Evolutionary conservation across 108 stramenopile genomes (phyloP).

Genomic region (Cyclotella cryptica): DNA sequence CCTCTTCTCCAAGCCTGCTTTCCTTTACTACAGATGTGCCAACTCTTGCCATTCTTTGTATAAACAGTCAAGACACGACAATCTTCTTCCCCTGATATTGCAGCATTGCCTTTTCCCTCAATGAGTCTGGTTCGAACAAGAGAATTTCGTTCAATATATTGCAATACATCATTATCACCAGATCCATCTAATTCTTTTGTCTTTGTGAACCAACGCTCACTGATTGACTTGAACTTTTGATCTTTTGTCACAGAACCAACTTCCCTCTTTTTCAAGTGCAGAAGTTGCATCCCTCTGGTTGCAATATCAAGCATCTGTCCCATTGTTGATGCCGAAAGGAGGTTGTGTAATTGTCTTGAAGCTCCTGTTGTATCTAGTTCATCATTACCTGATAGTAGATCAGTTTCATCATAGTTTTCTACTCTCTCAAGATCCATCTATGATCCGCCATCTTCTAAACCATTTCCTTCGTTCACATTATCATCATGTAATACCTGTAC

Average conservation of each 20-base stretch:
- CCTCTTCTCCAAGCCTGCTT: constrained; percentile 5
- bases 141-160: background rate
- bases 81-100: background rate
- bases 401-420: background rate
- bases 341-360: background rate
- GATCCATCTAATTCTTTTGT: background rate
- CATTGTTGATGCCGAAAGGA: background rate
- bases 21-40: background rate
- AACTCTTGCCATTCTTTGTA: background rate
- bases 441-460: background rate
- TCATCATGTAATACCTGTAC: background rate
- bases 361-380: background rate
- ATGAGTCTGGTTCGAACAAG: background rate
- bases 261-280: background rate
- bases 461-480: background rate
- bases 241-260: background rate
- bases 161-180: background rate
- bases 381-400: background rate
- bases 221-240: background rate
- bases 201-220: background rate
- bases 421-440: too few relatives aligned
- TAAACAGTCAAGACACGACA: background rate
- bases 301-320: background rate
- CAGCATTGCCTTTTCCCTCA: background rate
- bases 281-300: background rate